Base-by-base conservation (phyloP, 106 monocot species). In the Platanthera zijinensis region DNA sequence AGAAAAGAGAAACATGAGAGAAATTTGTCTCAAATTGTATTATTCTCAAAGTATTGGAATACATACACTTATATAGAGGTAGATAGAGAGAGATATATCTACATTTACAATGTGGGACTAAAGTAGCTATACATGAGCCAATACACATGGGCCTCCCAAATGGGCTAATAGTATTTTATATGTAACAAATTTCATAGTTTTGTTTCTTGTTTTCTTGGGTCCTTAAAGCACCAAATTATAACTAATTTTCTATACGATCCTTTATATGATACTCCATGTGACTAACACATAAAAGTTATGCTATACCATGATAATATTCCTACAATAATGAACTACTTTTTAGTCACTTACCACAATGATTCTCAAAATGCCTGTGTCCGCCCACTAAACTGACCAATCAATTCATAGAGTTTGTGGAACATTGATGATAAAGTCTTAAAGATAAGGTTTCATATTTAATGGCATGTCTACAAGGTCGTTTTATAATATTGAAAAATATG, bases 321-420 rank as follows among this genome's bases (percentile, higher is more conserved):
- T 21, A 62, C 21, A 62, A 62, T 62, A 62, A 7, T 62, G 62
- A 62, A 62, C 8, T 62, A 22, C 62, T 62, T 22, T 54, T 52
- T 19, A 62, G 62, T 62, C 21, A 62, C 62, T 62, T 62, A 62
- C n/a, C 62, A 62, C 62, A 32, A 32, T 19, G n/a, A 62, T 62
- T 15, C 21, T 8, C n/a, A 3, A 62, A 19, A 28, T 28, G 1
- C 13, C 25, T 9, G 63, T 10, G 25, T 64, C 28, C 63, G 21
- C 28, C 28, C 28, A 25, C 25, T 28, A 8, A 64, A 64, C 28
- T 64, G 28, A 25, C 25, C 21, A 64, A 57, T 57, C 25, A 64
- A 25, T 64, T 4, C n/a, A 57, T 64, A 64, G 25, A 32, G 21
- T 64, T 64, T 0, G 3, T 25, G 63, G 8, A 32, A 32, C 32